Base-by-base conservation (phyloP, 2,329 filamentous ascomycete genomes). In the Calonectria leucothoes region DNA sequence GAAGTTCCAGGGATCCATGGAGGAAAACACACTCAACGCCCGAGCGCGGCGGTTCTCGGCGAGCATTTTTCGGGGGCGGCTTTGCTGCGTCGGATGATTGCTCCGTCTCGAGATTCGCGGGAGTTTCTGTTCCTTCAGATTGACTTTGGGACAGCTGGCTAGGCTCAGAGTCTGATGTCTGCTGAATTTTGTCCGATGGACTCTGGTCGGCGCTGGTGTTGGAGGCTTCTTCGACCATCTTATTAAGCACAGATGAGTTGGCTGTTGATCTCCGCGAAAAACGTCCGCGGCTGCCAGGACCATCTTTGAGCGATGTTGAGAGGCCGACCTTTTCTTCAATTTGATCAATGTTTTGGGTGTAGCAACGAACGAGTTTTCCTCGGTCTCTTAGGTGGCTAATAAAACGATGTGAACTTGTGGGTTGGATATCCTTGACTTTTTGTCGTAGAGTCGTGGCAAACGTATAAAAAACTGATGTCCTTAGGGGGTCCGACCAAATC, bases 271-370 rank as follows among this genome's bases (percentile, higher is more conserved):
- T 87, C 75, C 88, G 87, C 59, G 89, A 91, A 77, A 93, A 93
- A 2, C 91, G 87, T 14, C 89, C 88, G 49, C 90, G 88, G 76
- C 88, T 91, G 1, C 93, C 93, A 1, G 91, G 89, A 0, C 93
- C 93, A 37, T 89, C 87, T 14, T 86, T 84, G 11, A 94, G 86
- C 68, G 92, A 89, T 0, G 92, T 93, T 20, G 88, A 90, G 4
- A 94, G 85, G 4, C 93, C 93, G 52, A 94, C 92, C 70, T 93
- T 91, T 79, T 92, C 91, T 80, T 95, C 93, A 8, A 95, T 90
- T 74, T 92, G 91, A 77, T 95, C 93, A 76, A 95, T 94, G 75
- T 94, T 95, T 77, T 95, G 93, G 0, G 93, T 94, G 78, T 95
- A 95, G 78, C 93, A 94, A 48, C 93, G 87, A 37, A 94, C 91